These are phyloP conservation scores for Tilletia walkeri DNA, from an alignment of 1,284 basidiomycete genomes.

Conservation along the genomic window DNA sequence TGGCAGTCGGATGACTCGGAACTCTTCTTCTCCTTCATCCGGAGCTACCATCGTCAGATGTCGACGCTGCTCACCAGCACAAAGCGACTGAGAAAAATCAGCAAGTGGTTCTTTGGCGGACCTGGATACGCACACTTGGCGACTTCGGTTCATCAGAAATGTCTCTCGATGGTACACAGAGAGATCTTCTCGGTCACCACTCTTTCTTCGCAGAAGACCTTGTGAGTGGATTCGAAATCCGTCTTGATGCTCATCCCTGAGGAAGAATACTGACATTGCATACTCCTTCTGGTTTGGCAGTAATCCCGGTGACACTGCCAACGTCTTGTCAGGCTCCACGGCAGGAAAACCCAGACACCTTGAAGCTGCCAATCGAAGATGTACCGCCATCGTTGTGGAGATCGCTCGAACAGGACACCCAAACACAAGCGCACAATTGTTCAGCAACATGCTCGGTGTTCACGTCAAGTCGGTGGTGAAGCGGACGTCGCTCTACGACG, in stretches of 20 bases:
- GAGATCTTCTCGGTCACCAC: conserved; percentile 52
- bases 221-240: conserved; percentile 22
- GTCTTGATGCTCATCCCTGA: no score
- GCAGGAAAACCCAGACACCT: conserved; percentile 51
- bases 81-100: conserved; percentile 26
- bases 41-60: conserved; percentile 50
- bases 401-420: conserved; percentile 41
- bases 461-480: conserved; percentile 50
- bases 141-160: conserved; percentile 51
- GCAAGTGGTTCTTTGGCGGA: conserved; percentile 45
- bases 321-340: conserved; percentile 48
- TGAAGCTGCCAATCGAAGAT: conserved; percentile 50
- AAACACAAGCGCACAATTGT: conserved; percentile 33
- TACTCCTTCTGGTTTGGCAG: conserved; percentile 2
- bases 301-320: conserved; percentile 52
- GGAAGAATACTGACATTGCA: neutral
- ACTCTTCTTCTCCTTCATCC: conserved; percentile 52
- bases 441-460: conserved; percentile 43
- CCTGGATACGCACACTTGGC: conserved; percentile 50
- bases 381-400: conserved; percentile 51
- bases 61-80: conserved; percentile 37
- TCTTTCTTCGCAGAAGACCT: conserved; percentile 52
- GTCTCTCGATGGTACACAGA: conserved; percentile 45
- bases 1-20: conserved; percentile 54
- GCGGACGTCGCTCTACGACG: conserved; percentile 50